phyloP scores from a whole-genome alignment of 805 yeast genomes.

The Jamesozyma hellenica region DNA sequence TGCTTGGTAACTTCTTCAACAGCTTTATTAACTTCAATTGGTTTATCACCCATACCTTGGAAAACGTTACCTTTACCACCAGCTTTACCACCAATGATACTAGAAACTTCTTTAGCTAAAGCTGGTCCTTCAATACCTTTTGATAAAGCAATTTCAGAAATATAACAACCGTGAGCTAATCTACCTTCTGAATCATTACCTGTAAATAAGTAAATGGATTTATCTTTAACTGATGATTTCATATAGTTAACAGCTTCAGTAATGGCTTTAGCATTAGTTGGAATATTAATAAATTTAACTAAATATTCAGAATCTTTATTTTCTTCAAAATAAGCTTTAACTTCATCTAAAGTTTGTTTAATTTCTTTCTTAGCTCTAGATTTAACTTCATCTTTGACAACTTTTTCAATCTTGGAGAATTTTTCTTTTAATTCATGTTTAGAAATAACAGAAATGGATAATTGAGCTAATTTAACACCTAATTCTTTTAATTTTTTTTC shows the following conservation, averaged over 20 bases:
- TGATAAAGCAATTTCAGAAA: slow-evolving; percentile 58
- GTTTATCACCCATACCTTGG: slow-evolving; percentile 93
- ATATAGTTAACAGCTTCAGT: slow-evolving; percentile 83
- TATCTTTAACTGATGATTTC: slow-evolving; percentile 64
- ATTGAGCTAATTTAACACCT: slow-evolving; percentile 75
- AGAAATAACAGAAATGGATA: slow-evolving; percentile 69
- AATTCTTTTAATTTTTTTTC: slow-evolving; percentile 75
- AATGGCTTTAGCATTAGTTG: slow-evolving; percentile 85
- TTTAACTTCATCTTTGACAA: slow-evolving; percentile 80
- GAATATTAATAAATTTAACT: slow-evolving; percentile 58
- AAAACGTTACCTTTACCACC: slow-evolving; percentile 97
- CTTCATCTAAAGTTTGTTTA: slow-evolving; percentile 69
- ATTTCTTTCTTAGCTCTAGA: slow-evolving; percentile 80
- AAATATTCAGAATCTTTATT: slow-evolving; percentile 45
- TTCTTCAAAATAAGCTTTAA: slow-evolving; percentile 54
- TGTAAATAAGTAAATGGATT: slow-evolving; percentile 70
- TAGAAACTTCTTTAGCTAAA: slow-evolving; percentile 61
- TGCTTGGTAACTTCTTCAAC: slow-evolving; percentile 55
- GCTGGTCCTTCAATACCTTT: slow-evolving; percentile 69
- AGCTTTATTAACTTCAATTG: slow-evolving; percentile 61
- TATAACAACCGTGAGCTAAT: slow-evolving; percentile 92
- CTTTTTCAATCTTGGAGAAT: slow-evolving; percentile 72
- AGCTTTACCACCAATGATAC: slow-evolving; percentile 85
- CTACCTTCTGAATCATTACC: slow-evolving; percentile 54
- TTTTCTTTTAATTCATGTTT: slow-evolving; percentile 67